A percentile compares a stretch with the other conserved stretches of the same genome.
Evolutionary conservation across 192 early-diverging fungal species (phyloP).

Genomic region (Piromyces sp.): DNA sequence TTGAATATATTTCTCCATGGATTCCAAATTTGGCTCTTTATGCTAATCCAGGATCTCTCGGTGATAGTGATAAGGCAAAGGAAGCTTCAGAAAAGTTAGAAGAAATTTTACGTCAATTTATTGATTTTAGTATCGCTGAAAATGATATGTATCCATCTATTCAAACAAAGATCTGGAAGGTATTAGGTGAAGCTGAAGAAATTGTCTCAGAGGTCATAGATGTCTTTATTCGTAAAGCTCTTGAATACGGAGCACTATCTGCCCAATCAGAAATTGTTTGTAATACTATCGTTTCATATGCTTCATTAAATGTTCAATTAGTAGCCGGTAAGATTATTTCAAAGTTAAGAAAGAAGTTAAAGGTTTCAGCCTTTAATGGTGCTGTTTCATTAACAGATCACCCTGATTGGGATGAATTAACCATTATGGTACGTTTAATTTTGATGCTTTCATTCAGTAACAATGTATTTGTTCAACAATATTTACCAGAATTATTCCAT

Average conservation of each 20-base stretch:
- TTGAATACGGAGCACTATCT: slow-evolving; percentile 62
- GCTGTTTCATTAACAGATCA: slow-evolving; percentile 58
- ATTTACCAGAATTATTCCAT: slow-evolving; percentile 74
- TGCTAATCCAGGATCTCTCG: slow-evolving; percentile 2
- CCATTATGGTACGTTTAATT: slow-evolving; percentile 69
- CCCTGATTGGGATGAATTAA: slow-evolving; percentile 81
- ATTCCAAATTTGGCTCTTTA: slow-evolving; percentile 55
- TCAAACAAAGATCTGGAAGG: slow-evolving; percentile 71
- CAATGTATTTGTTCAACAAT: slow-evolving; percentile 54
- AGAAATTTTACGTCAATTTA: slow-evolving; percentile 58
- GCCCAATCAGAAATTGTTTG: slow-evolving; percentile 66
- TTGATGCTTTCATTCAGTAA: slow-evolving; percentile 77
- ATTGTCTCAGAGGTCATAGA: slow-evolving; percentile 66
- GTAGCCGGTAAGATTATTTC: slow-evolving; percentile 57
- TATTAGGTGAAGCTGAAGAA: slow-evolving; percentile 59
- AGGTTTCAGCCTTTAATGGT: slow-evolving; percentile 55
- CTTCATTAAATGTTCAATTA: slow-evolving; percentile 51
- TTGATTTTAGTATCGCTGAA: slow-evolving; percentile 69
- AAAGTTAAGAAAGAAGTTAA: slow-evolving; percentile 63
- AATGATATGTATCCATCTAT: slow-evolving; percentile 66
- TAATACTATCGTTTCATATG: slow-evolving; percentile 69
- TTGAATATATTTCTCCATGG: slow-evolving; percentile 88
- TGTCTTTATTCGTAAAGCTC: slow-evolving; percentile 56
- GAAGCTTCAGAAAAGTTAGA: slow-evolving; percentile 36
- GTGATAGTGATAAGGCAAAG: slow-evolving; percentile 8